Evolutionary conservation across 2,329 filamentous ascomycete species (phyloP).

Genomic region (Arthrinium puccinioides): DNA sequence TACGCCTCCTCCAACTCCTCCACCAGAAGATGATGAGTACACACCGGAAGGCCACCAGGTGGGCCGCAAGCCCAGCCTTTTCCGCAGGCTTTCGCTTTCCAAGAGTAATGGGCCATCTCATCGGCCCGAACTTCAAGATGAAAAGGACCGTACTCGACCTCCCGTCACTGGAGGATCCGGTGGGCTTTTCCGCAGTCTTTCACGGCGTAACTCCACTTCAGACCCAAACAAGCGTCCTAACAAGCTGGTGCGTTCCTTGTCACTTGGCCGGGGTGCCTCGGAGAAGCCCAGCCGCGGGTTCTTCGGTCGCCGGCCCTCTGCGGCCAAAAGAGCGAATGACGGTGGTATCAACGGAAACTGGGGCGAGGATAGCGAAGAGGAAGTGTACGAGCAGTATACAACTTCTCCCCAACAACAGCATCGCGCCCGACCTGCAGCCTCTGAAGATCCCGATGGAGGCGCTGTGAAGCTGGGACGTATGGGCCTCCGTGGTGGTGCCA

Average conservation of each 20-base stretch:
- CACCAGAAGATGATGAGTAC: slow-evolving; percentile 36
- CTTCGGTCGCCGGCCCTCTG: slow-evolving; percentile 33
- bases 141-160: slow-evolving; percentile 36
- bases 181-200: slow-evolving; percentile 40
- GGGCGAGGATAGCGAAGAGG: slow-evolving; percentile 34
- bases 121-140: slow-evolving; percentile 29
- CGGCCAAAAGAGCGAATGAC: slow-evolving; percentile 31
- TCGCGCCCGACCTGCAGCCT: slow-evolving; percentile 4
- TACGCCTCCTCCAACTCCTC: slow-evolving; percentile 66
- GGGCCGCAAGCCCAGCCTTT: slow-evolving; percentile 28
- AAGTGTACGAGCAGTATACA: slow-evolving; percentile 7
- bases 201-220: slow-evolving; percentile 28
- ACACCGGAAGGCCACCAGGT: slow-evolving; percentile 29
- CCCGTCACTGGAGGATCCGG: slow-evolving; percentile 39
- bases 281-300: slow-evolving; percentile 30
- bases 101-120: slow-evolving; percentile 27
- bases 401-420: slow-evolving; percentile 5
- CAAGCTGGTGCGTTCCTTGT: slow-evolving; percentile 51
- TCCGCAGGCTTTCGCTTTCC: slow-evolving; percentile 36
- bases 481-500: slow-evolving; percentile 27
- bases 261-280: slow-evolving; percentile 48
- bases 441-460: slow-evolving; percentile 7
- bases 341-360: slow-evolving; percentile 50
- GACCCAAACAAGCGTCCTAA: slow-evolving; percentile 27
- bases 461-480: slow-evolving; percentile 9